Evolutionary conservation across 1,284 basidiomycete genomes (phyloP).

Genomic region (Athelia sp.): DNA sequence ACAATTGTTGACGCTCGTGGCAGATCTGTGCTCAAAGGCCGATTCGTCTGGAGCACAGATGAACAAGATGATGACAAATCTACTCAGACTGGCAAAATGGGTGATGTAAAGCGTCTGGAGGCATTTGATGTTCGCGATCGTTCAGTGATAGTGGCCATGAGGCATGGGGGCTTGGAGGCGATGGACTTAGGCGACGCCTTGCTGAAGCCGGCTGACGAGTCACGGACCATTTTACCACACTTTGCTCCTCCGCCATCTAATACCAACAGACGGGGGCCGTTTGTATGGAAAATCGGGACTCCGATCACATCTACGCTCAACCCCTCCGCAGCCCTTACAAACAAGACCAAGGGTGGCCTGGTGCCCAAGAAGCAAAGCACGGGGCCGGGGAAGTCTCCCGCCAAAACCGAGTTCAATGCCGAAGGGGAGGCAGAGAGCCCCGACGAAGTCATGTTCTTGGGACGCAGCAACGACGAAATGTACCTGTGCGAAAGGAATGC

Average conservation of each 20-base stretch:
- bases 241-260: constrained; percentile 56
- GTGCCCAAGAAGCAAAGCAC: constrained; percentile 47
- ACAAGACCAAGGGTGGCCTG: constrained; percentile 30
- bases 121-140: constrained; percentile 70
- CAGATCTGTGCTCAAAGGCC: constrained; percentile 73
- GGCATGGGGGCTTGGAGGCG: constrained; percentile 76
- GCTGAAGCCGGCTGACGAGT: constrained; percentile 70
- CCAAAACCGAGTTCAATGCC: constrained; percentile 42
- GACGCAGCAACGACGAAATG: constrained; percentile 66
- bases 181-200: constrained; percentile 74
- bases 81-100: constrained; percentile 45
- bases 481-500: constrained; percentile 76
- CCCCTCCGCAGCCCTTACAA: constrained; percentile 33
- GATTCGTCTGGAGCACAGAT: constrained; percentile 71
- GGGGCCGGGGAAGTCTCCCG: constrained; percentile 41
- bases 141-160: constrained; percentile 74
- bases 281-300: constrained; percentile 75
- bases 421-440: constrained; percentile 52
- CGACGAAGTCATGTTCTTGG: constrained; percentile 74
- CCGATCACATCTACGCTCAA: constrained; percentile 45
- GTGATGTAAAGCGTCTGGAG: constrained; percentile 75
- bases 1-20: constrained; percentile 81
- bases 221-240: constrained; percentile 60
- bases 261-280: constrained; percentile 63
- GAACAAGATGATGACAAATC: constrained; percentile 43